A percentile compares a stretch with the other conserved stretches of the same genome.
Evolutionary conservation across 2,329 filamentous ascomycete genomes (phyloP).

Genomic region (Harringtonia lauricola): DNA sequence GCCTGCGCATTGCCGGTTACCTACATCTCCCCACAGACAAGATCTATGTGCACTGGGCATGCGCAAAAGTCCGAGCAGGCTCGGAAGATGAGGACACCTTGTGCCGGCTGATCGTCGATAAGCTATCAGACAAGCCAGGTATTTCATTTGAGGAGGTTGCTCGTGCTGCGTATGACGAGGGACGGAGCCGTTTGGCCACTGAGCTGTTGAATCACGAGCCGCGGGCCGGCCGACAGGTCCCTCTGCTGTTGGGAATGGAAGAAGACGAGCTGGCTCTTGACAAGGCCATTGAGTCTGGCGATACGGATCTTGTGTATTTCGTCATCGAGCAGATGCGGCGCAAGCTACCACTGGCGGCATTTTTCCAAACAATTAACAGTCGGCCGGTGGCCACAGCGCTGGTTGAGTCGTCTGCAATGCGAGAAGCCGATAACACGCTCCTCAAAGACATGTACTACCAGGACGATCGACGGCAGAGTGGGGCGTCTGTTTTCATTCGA

Average conservation of each 20-base stretch:
- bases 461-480: slow-evolving; percentile 82
- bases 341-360: slow-evolving; percentile 79
- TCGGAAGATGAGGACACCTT: slow-evolving; percentile 80
- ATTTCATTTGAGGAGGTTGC: slow-evolving; percentile 96
- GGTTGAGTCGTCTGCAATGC: slow-evolving; percentile 68
- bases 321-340: slow-evolving; percentile 82
- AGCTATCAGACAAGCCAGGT: slow-evolving; percentile 75
- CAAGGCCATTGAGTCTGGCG: slow-evolving; percentile 91
- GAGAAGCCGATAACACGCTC: slow-evolving; percentile 62
- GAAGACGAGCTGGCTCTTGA: slow-evolving; percentile 91
- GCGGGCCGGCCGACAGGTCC: slow-evolving; percentile 89
- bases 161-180: slow-evolving; percentile 86
- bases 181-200: slow-evolving; percentile 77
- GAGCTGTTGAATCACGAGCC: slow-evolving; percentile 89
- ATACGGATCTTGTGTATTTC: slow-evolving; percentile 84
- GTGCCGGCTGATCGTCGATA: slow-evolving; percentile 75
- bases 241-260: slow-evolving; percentile 85
- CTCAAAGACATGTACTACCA: slow-evolving; percentile 97
- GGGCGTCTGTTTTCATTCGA: slow-evolving; percentile 74
- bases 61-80: slow-evolving; percentile 79
- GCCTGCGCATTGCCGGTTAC: slow-evolving; percentile 79
- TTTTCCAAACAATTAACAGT: slow-evolving; percentile 84
- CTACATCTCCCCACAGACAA: slow-evolving; percentile 75
- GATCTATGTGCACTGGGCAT: slow-evolving; percentile 96
- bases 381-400: slow-evolving; percentile 79